Conservation (phyloP, 23 red algal genomes). For the Gracilaria caudata region DNA sequence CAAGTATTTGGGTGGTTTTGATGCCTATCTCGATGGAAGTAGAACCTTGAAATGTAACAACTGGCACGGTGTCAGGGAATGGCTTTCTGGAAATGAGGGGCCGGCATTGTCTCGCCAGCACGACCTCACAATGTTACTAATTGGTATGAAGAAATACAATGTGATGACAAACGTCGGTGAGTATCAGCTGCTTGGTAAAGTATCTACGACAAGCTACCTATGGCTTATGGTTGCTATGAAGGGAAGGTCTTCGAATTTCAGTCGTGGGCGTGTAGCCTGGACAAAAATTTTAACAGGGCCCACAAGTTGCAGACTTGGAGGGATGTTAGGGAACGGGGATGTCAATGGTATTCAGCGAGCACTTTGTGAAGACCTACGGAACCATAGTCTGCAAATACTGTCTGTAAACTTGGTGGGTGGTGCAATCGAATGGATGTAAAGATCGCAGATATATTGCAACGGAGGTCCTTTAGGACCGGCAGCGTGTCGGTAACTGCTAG, state of each 20-base stretch:
- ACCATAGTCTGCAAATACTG: too few relatives aligned
- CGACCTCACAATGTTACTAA: neutral
- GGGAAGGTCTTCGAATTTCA: conserved; percentile 6
- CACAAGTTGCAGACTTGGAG: neutral
- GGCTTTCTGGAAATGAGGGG: neutral
- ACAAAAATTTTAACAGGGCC: conserved; percentile 4
- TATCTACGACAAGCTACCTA: neutral
- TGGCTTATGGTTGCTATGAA: conserved; percentile 42
- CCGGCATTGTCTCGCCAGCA: neutral
- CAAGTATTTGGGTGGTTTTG: too few relatives aligned
- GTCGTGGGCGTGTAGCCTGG: conserved; percentile 10
- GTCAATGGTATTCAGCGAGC: neutral
- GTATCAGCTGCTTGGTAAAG: conserved; percentile 17
- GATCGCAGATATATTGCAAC: too few relatives aligned
- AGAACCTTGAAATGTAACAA: neutral
- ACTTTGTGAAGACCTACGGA: too few relatives aligned
- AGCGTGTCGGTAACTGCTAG: too few relatives aligned
- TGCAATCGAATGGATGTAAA: too few relatives aligned
- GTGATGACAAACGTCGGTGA: conserved; percentile 15
- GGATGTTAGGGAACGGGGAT: neutral
- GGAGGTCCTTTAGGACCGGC: too few relatives aligned
- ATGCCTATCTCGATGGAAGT: too few relatives aligned
- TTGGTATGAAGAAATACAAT: neutral
- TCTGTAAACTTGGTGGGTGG: too few relatives aligned
- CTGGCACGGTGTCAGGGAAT: neutral